A percentile compares a stretch with the other conserved stretches of the same genome.
phyloP scores from a whole-genome alignment of 805 yeast genomes.

The Wickerhamiella alocasiicola region DNA sequence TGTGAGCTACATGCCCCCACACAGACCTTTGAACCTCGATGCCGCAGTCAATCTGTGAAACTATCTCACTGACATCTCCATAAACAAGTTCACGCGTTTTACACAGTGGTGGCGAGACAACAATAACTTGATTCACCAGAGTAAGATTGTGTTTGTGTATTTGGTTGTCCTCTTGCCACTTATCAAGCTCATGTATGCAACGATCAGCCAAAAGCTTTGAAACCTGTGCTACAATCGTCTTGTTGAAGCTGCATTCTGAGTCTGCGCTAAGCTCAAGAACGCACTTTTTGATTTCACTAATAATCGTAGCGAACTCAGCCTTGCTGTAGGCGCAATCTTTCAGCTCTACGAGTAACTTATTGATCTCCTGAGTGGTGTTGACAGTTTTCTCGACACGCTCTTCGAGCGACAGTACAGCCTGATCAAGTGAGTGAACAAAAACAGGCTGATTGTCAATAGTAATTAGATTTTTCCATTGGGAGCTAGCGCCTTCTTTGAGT shows the following conservation, averaged over 20 bases:
- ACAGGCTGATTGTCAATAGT: conserved; percentile 7
- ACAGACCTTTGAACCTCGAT: background rate
- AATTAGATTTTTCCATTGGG: conserved; percentile 42
- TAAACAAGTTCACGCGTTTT: conserved; percentile 19
- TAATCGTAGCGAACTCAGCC: conserved; percentile 15
- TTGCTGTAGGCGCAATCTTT: conserved; percentile 23
- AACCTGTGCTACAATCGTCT: background rate
- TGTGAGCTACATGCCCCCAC: background rate
- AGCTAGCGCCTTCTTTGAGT: conserved; percentile 28
- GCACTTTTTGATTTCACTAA: conserved; percentile 28
- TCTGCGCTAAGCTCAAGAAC: conserved; percentile 21
- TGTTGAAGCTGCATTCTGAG: background rate
- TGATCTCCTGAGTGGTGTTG: conserved; percentile 24
- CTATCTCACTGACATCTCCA: conserved; percentile 11
- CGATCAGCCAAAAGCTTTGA: conserved; percentile 22
- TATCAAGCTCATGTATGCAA: conserved; percentile 22
- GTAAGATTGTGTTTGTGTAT: conserved; percentile 20
- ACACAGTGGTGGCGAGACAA: conserved; percentile 23
- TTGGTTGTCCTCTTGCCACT: conserved; percentile 10
- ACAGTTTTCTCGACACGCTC: conserved; percentile 15
- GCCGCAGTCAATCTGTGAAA: background rate
- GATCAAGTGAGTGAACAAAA: conserved; percentile 18
- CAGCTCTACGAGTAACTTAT: conserved; percentile 21
- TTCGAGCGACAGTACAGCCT: conserved; percentile 28
- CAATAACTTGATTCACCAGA: conserved; percentile 22